Evolutionary conservation across 441 rosid genomes (phyloP).

Genomic region (Hura crepitans): DNA sequence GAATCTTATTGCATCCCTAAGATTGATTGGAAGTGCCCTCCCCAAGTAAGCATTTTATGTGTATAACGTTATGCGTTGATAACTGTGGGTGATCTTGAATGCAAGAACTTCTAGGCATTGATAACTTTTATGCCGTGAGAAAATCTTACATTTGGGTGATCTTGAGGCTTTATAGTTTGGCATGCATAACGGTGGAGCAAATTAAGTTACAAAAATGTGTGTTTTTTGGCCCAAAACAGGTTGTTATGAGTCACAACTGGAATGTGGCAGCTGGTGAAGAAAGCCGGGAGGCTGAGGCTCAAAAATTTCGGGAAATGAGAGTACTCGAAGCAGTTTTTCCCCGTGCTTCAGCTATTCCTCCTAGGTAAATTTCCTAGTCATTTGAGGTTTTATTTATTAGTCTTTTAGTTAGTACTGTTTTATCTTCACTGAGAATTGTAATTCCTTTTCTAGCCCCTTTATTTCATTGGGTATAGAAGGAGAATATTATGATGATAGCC

Average conservation of each 20-base stretch:
- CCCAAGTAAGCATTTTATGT: constrained; percentile 48
- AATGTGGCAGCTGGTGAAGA: constrained; percentile 81
- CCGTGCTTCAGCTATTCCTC: constrained; percentile 71
- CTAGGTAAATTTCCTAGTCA: constrained; percentile 35
- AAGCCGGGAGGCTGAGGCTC: constrained; percentile 58
- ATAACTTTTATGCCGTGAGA: too few species aligned
- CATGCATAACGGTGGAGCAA: neutral
- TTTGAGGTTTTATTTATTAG: neutral
- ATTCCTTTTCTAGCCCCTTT: constrained; percentile 41
- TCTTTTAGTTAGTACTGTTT: neutral
- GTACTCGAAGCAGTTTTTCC: constrained; percentile 86
- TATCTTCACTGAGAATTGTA: constrained; percentile 3
- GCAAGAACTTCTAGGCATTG: too few species aligned
- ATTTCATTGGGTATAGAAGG: constrained; percentile 35
- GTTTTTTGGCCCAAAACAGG: constrained; percentile 31
- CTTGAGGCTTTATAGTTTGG: neutral
- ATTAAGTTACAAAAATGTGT: neutral
- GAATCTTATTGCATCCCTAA: constrained; percentile 25
- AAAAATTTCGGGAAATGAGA: constrained; percentile 66
- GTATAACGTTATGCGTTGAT: too few species aligned
- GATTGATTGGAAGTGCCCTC: constrained; percentile 52
- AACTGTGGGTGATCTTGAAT: too few species aligned
- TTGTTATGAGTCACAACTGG: constrained; percentile 45
- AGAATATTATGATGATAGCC: constrained; percentile 46
- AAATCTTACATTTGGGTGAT: neutral